Percentiles rank a stretch among this genome's conserved stretches.
Evolutionary conservation across 2,329 filamentous ascomycete genomes (phyloP).

Genomic region (Claviceps arundinis): DNA sequence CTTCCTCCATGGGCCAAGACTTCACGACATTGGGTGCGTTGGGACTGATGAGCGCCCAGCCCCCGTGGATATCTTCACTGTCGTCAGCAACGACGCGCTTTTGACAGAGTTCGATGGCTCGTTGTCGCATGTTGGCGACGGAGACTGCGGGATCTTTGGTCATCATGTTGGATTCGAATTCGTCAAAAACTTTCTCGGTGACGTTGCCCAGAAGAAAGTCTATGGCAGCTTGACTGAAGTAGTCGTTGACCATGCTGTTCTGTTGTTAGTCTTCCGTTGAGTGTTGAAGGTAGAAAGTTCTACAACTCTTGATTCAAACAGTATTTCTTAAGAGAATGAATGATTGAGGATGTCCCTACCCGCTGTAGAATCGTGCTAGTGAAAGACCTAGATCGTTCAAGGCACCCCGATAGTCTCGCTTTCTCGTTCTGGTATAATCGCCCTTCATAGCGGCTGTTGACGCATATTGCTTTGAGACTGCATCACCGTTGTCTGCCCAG

Average conservation of each 20-base stretch:
- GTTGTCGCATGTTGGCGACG: conserved; percentile 68
- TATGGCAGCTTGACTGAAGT: conserved; percentile 89
- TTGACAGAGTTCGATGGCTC: conserved; percentile 78
- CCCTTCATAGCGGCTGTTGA: conserved; percentile 93
- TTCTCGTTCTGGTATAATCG: conserved; percentile 84
- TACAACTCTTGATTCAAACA: too few species aligned
- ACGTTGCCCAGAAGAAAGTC: conserved; percentile 89
- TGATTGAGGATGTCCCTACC: conserved; percentile 30
- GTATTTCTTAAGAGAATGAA: background rate
- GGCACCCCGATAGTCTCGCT: conserved; percentile 81
- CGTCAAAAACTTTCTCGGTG: conserved; percentile 72
- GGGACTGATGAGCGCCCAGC: conserved; percentile 80
- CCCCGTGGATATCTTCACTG: conserved; percentile 73
- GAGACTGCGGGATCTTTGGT: conserved; percentile 84
- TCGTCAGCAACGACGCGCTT: conserved; percentile 75
- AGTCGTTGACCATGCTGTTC: conserved; percentile 88
- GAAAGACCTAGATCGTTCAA: conserved; percentile 85
- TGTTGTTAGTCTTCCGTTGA: conserved; percentile 6
- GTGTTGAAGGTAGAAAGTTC: background rate
- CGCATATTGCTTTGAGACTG: conserved; percentile 89
- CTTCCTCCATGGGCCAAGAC: conserved; percentile 71
- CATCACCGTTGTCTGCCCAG: conserved; percentile 96
- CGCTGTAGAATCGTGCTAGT: conserved; percentile 59
- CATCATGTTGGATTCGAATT: conserved; percentile 91
- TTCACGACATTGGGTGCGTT: conserved; percentile 54